Evolutionary conservation across 208 protist genomes (phyloP).

Genomic region (Histomonas meleagridis): DNA sequence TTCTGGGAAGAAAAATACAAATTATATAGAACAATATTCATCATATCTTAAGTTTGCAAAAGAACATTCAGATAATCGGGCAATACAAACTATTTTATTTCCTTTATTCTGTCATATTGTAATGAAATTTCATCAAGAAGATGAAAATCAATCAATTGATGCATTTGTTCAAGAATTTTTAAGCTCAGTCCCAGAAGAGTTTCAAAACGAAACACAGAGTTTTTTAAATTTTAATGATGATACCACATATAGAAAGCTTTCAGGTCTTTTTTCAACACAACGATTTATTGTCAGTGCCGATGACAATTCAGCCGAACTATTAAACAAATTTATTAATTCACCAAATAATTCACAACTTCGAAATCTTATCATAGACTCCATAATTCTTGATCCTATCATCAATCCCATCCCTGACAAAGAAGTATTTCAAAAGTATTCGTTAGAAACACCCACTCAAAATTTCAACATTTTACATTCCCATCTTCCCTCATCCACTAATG

Average conservation of each 20-base stretch:
- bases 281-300: not conserved
- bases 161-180: not conserved
- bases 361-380: no score
- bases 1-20: not conserved
- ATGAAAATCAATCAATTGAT: not conserved
- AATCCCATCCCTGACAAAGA: not conserved
- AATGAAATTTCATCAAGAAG: not conserved
- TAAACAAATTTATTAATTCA: not conserved
- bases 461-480: not conserved
- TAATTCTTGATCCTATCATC: not conserved
- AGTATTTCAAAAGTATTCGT: not conserved
- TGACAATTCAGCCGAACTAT: not conserved
- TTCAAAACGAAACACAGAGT: no score
- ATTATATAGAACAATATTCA: not conserved
- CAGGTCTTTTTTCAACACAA: conserved; percentile 11
- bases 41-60: not conserved
- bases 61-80: not conserved
- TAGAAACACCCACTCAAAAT: not conserved
- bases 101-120: not conserved
- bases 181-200: not conserved
- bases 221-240: not conserved
- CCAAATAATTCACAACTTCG: not conserved
- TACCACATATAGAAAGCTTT: not conserved
- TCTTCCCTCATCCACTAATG: not conserved
- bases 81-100: not conserved